Conservation (phyloP, 1,284 basidiomycete species). For the Ustilago cynodontis region DNA sequence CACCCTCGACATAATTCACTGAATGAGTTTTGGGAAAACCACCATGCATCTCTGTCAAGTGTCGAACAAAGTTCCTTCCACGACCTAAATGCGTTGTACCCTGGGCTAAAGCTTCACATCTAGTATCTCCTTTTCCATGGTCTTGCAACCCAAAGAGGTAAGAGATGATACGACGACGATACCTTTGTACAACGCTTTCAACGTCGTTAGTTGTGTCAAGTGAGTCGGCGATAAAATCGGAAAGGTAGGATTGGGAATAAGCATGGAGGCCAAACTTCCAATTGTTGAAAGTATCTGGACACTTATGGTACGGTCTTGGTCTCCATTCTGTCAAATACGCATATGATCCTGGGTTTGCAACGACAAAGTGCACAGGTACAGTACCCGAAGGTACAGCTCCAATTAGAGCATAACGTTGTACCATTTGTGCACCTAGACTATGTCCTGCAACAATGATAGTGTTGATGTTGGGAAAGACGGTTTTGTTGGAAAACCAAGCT, state of each 20-base stretch:
- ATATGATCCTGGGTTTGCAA: slow-evolving; percentile 57
- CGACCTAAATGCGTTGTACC: slow-evolving; percentile 48
- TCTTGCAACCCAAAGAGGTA: slow-evolving; percentile 52
- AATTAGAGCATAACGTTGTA: slow-evolving; percentile 53
- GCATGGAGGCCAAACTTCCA: slow-evolving; percentile 54
- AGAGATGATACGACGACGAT: slow-evolving; percentile 40
- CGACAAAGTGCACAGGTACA: slow-evolving; percentile 55
- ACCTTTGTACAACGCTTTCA: slow-evolving; percentile 44
- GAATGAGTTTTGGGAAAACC: slow-evolving; percentile 39
- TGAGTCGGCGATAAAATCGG: slow-evolving; percentile 47
- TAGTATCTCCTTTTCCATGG: slow-evolving; percentile 41
- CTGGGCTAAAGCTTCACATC: slow-evolving; percentile 50
- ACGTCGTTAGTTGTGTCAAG: slow-evolving; percentile 47
- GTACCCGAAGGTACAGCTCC: slow-evolving; percentile 43
- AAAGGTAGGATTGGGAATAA: slow-evolving; percentile 47
- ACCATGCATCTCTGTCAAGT: slow-evolving; percentile 33
- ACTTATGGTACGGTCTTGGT: slow-evolving; percentile 29
- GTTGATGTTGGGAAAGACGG: slow-evolving; percentile 47
- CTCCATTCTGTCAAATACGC: slow-evolving; percentile 48
- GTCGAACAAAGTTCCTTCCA: slow-evolving; percentile 47
- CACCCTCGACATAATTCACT: slow-evolving; percentile 46
- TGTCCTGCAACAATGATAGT: slow-evolving; percentile 57
- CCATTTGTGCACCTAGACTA: slow-evolving; percentile 54
- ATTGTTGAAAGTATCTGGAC: slow-evolving; percentile 43
- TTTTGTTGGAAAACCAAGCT: slow-evolving; percentile 42